These are phyloP conservation scores for Arthrobotrys sphaeroides DNA, from an alignment of 2,329 filamentous ascomycete genomes.

Conservation along the genomic window DNA sequence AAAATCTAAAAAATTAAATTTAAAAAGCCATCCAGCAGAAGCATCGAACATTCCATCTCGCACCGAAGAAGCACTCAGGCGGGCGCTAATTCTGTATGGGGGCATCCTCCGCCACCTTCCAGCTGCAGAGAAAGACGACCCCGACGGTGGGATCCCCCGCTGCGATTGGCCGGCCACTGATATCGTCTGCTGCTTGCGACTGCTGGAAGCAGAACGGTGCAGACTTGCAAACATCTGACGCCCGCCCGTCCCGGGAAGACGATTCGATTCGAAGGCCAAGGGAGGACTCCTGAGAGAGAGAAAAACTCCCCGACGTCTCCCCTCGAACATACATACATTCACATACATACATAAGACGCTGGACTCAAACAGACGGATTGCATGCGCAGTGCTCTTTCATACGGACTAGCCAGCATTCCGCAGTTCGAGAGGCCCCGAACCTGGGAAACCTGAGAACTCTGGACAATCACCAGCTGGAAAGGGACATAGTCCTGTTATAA, in stretches of 20 bases:
- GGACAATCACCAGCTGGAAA: slow-evolving; percentile 36
- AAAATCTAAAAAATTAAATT: slow-evolving; percentile 1
- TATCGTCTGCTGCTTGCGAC: slow-evolving; percentile 35
- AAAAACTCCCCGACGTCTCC: slow-evolving; percentile 23
- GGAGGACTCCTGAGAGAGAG: neutral
- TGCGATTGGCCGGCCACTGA: slow-evolving; percentile 44
- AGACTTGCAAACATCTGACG: slow-evolving; percentile 39
- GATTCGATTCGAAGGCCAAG: slow-evolving; percentile 19
- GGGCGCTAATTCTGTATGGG: slow-evolving; percentile 37
- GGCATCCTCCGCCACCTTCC: slow-evolving; percentile 42
- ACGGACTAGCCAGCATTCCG: slow-evolving; percentile 11
- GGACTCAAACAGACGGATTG: too few species aligned
- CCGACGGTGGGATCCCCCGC: slow-evolving; percentile 29
- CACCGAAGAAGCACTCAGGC: slow-evolving; percentile 5
- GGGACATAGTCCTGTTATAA: slow-evolving; percentile 36
- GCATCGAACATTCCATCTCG: slow-evolving; percentile 46
- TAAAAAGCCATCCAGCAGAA: neutral
- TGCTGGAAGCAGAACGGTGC: slow-evolving; percentile 51
- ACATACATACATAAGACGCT: neutral
- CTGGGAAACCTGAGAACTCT: slow-evolving; percentile 9
- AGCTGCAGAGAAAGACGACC: slow-evolving; percentile 27
- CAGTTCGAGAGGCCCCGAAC: neutral
- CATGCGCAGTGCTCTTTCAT: too few species aligned
- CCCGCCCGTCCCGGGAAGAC: slow-evolving; percentile 43
- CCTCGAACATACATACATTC: neutral